Conservation (phyloP, 2,329 filamentous ascomycete genomes). For the Sclerotiophoma versabilis region DNA sequence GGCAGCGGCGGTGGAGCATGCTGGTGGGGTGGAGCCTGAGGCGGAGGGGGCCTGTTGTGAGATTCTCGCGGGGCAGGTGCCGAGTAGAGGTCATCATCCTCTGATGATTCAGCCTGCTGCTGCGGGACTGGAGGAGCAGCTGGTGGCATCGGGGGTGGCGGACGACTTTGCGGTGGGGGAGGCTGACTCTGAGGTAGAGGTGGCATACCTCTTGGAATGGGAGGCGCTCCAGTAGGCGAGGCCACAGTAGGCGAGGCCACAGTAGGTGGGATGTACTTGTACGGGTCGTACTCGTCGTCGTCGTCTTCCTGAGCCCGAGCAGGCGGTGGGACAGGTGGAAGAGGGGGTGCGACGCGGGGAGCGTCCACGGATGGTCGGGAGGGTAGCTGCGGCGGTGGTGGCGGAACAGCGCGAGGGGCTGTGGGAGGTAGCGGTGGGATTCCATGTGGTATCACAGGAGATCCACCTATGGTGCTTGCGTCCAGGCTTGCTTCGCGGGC, state of each 20-base stretch:
- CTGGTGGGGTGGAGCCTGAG: constrained; percentile 45
- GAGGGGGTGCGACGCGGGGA: constrained; percentile 74
- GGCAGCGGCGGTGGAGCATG: constrained; percentile 49
- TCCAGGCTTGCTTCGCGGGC: constrained; percentile 79
- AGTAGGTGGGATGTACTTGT: constrained; percentile 54
- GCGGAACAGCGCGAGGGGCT: constrained; percentile 55
- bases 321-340: constrained; percentile 71
- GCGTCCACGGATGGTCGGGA: constrained; percentile 66
- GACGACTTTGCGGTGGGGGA: constrained; percentile 41
- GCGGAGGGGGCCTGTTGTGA: constrained; percentile 45
- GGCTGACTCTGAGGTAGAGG: constrained; percentile 43
- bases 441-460: constrained; percentile 45
- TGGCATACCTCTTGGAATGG: constrained; percentile 36
- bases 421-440: constrained; percentile 47
- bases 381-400: constrained; percentile 63
- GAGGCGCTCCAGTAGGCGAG: constrained; percentile 42
- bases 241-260: constrained; percentile 8
- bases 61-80: constrained; percentile 46
- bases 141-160: constrained; percentile 46
- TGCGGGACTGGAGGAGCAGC: constrained; percentile 39
- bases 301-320: constrained; percentile 50
- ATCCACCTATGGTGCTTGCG: constrained; percentile 59
- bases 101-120: constrained; percentile 37
- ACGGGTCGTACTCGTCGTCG: constrained; percentile 72
- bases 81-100: constrained; percentile 49